Percentiles rank a stretch among this genome's conserved stretches.
Conservation (phyloP, 2,329 filamentous ascomycete species). For the Beauveria sp. region DNA sequence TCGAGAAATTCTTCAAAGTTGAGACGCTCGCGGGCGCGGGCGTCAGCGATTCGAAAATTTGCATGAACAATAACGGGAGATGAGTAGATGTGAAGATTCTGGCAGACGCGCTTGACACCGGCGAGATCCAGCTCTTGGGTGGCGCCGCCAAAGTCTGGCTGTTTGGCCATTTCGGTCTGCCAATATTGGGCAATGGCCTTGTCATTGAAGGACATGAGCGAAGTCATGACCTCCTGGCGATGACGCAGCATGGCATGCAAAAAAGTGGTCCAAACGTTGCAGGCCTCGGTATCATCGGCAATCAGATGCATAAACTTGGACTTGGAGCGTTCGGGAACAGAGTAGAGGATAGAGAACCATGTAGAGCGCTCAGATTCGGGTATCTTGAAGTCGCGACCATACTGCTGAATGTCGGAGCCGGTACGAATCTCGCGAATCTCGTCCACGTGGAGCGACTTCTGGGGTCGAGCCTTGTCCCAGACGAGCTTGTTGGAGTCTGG, state of each 20-base stretch:
- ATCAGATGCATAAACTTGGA: conserved; percentile 85
- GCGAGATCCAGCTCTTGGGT: conserved; percentile 68
- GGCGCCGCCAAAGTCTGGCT: conserved; percentile 47
- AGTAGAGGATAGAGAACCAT: conserved; percentile 89
- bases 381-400: conserved; percentile 74
- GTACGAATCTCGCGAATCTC: conserved; percentile 87
- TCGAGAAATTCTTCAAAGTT: conserved; percentile 75
- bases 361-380: conserved; percentile 58
- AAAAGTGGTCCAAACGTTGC: conserved; percentile 74
- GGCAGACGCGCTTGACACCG: conserved; percentile 77
- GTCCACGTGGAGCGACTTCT: conserved; percentile 87
- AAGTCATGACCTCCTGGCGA: conserved; percentile 83
- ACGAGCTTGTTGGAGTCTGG: conserved; percentile 76
- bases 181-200: conserved; percentile 78
- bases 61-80: conserved; percentile 64
- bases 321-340: conserved; percentile 68
- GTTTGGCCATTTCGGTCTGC: conserved; percentile 72
- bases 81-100: conserved; percentile 86
- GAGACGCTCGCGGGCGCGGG: conserved; percentile 55
- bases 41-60: conserved; percentile 68
- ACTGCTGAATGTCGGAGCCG: conserved; percentile 78
- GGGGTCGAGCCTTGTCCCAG: conserved; percentile 73
- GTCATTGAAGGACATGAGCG: conserved; percentile 77
- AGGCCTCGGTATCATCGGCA: conserved; percentile 63
- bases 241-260: conserved; percentile 79